A percentile compares a stretch with the other conserved stretches of the same genome.
Evolutionary conservation across 2,329 filamentous ascomycete species (phyloP).

Genomic region (Neophaeococcomyces mojaviensis): DNA sequence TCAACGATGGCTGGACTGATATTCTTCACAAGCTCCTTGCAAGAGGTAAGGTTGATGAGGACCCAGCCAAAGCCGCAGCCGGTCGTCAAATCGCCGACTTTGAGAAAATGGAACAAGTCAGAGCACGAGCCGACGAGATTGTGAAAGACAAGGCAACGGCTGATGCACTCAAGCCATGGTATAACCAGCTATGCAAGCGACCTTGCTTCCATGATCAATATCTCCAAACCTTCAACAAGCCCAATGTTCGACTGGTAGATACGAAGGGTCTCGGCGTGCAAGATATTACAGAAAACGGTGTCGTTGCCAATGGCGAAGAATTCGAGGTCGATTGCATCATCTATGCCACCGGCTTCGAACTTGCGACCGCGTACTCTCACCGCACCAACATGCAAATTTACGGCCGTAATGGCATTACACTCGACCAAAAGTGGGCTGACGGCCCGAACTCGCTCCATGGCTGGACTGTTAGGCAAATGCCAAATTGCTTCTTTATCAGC

Average conservation of each 20-base stretch:
- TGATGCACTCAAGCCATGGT: slow-evolving; percentile 1
- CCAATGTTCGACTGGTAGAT: slow-evolving; percentile 54
- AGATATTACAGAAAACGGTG: slow-evolving; percentile 37
- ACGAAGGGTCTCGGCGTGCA: slow-evolving; percentile 49
- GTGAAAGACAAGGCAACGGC: slow-evolving; percentile 41
- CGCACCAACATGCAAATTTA: slow-evolving; percentile 22
- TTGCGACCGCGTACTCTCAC: slow-evolving; percentile 12
- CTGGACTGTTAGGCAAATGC: slow-evolving; percentile 14
- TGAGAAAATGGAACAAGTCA: slow-evolving; percentile 22
- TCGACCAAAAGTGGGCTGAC: slow-evolving; percentile 23
- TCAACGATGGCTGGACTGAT: slow-evolving; percentile 26
- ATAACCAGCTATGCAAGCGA: slow-evolving; percentile 23
- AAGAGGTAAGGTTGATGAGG: background rate
- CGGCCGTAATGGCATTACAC: slow-evolving; percentile 21
- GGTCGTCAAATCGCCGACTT: slow-evolving; percentile 16
- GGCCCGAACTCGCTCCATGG: slow-evolving; percentile 16
- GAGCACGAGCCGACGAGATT: slow-evolving; percentile 41
- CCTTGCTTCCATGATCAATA: slow-evolving; percentile 56
- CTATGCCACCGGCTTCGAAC: slow-evolving; percentile 39
- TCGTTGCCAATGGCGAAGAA: slow-evolving; percentile 42
- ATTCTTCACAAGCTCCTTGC: slow-evolving; percentile 13
- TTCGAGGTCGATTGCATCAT: slow-evolving; percentile 44
- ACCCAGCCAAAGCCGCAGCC: slow-evolving; percentile 6
- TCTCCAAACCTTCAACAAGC: slow-evolving; percentile 50
- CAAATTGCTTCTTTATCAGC: slow-evolving; percentile 18